Evolutionary conservation across 2,329 filamentous ascomycete species (phyloP), one percentile per base, ranked within the genome.

Genomic region (Sporothrix globosa): DNA sequence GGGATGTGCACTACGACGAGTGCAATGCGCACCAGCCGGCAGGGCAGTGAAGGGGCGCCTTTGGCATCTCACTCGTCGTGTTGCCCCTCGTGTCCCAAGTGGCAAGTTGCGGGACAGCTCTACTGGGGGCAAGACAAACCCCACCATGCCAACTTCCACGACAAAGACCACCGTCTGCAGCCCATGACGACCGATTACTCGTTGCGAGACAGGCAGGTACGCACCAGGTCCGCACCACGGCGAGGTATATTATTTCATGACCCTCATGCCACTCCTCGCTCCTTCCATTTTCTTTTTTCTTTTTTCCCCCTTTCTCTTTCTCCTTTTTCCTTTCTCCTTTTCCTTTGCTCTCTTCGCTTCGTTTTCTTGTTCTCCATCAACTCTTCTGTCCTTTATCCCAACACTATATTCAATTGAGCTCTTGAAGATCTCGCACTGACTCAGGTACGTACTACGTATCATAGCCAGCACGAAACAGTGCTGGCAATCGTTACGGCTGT

Each of bases 171-270:
- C 56, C 61, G 53, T 24, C 67, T 69, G 67, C 27, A 44, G 56
- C 54, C 34, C 48, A 58, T 30, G 54, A 41, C 54, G 54, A 61
- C 41, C 54, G 24, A 69, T 60, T 69, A n/a, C 54, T 50, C 24
- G 53, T 52, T 61, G 67, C 56, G 27, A 68, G 66, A 60, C 44
- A 68, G 67, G 41, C 30, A 67, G 39, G 34, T 24, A 53, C 63
- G 63, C 65, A 50, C 65, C 65, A 54, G 65, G 66, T 68, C 34
- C 53, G 66, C 66, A 68, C 52, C 66, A 68, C 52, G 21, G 30
- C 17, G 41, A 48, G 56, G 48, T 69, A 69, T 69, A 69, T 70
- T 71, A 71, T 69, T 68, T 71, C 70, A 71, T 68, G 67, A 66
- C 69, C 41, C 63, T 70, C 70, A 68, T 70, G 67, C 67, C 67